Conservation (phyloP, 805 yeast species). For the Starmerella sp. region DNA sequence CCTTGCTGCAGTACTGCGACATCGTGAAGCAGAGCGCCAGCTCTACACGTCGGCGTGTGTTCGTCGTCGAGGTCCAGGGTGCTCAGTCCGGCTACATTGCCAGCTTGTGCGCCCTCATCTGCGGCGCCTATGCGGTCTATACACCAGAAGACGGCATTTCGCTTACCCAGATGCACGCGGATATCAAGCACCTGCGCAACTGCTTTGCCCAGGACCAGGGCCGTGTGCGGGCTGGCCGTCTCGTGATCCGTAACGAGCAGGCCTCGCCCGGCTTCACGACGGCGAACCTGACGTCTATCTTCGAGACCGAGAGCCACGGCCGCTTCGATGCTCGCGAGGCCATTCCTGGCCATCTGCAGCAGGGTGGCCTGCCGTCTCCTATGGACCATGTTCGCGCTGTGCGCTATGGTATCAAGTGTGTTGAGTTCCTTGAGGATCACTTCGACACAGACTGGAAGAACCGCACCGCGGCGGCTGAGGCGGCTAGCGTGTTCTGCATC, state of each 20-base stretch:
- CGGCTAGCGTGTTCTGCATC: conserved; percentile 68
- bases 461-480: conserved; percentile 14
- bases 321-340: conserved; percentile 87
- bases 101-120: conserved; percentile 66
- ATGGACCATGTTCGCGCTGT: conserved; percentile 86
- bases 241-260: conserved; percentile 70
- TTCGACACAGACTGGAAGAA: conserved; percentile 19
- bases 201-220: conserved; percentile 67
- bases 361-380: conserved; percentile 90
- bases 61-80: conserved; percentile 96
- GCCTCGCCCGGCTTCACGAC: conserved; percentile 78
- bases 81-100: conserved; percentile 95
- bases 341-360: conserved; percentile 96
- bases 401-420: conserved; percentile 80
- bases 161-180: conserved; percentile 59
- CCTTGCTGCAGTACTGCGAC: conserved; percentile 86
- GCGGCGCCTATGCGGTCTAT: conserved; percentile 87
- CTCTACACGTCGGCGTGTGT: conserved; percentile 84
- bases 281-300: conserved; percentile 69
- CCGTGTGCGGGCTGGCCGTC: conserved; percentile 70
- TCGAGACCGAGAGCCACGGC: conserved; percentile 64
- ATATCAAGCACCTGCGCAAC: conserved; percentile 56
- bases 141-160: conserved; percentile 77
- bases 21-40: conserved; percentile 90
- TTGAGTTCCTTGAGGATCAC: conserved; percentile 68